Percentiles rank a stretch among this genome's conserved stretches.
phyloP scores from a whole-genome alignment of 306 rosid genomes.

The Casuarina cunninghamiana region DNA sequence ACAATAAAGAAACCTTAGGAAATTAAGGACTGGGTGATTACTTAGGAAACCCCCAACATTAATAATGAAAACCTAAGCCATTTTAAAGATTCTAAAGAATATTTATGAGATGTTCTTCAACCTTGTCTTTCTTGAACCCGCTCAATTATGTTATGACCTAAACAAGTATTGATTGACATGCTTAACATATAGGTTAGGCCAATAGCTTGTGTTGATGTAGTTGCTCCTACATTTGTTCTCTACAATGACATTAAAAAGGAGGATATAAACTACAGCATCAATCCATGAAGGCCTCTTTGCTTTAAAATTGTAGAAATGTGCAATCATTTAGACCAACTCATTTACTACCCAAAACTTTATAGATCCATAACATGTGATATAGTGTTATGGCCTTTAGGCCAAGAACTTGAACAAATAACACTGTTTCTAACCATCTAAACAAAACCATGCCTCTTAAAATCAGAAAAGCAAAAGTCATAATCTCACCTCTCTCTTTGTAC shows the following conservation, averaged over 20 bases:
- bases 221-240: background rate
- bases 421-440: conserved; percentile 18
- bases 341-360: conserved; percentile 67
- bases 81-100: too few relatives aligned
- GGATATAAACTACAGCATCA: conserved; percentile 46
- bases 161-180: too few relatives aligned
- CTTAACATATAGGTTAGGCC: too few relatives aligned
- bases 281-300: conserved; percentile 93
- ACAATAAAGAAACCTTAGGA: too few relatives aligned
- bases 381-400: conserved; percentile 11
- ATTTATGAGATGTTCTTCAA: too few relatives aligned
- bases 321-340: conserved; percentile 88
- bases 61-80: too few relatives aligned
- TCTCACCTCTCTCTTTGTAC: conserved; percentile 90
- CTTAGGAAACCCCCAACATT: too few relatives aligned
- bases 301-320: conserved; percentile 78
- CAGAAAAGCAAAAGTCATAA: conserved; percentile 13
- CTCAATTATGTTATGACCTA: too few relatives aligned
- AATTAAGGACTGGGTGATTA: too few relatives aligned
- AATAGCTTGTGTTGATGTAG: too few relatives aligned
- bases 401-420: conserved; percentile 8
- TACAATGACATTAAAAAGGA: conserved; percentile 31
- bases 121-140: too few relatives aligned
- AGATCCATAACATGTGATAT: conserved; percentile 3
- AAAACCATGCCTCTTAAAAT: conserved; percentile 4